Percentiles rank a stretch among this genome's conserved stretches.
Conservation (phyloP, 805 yeast genomes). For the Metschnikowia matae region DNA sequence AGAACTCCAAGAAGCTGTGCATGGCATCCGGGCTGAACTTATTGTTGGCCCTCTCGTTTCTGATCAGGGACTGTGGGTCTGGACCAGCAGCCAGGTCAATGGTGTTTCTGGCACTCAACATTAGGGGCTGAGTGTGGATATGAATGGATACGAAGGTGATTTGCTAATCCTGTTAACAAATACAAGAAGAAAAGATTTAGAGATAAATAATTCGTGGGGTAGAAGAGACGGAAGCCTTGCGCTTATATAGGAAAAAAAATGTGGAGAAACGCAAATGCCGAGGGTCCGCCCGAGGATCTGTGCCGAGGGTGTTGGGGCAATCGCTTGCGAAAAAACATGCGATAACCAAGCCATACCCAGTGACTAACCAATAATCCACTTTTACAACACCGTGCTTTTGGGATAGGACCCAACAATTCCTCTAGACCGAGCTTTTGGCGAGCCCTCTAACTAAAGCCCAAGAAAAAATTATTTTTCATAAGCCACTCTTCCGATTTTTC, state of each 20-base stretch:
- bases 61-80: conserved; percentile 20
- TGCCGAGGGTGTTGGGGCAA: conserved; percentile 2
- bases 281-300: neutral
- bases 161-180: conserved; percentile 4
- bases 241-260: conserved; percentile 4
- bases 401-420: too few relatives aligned
- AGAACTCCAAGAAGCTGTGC: conserved; percentile 25
- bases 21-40: conserved; percentile 20
- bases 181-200: neutral
- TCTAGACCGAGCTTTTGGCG: too few relatives aligned
- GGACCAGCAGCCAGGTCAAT: conserved; percentile 20
- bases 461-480: too few relatives aligned
- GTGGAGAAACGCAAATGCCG: conserved; percentile 6
- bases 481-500: too few relatives aligned
- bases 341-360: neutral
- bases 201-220: neutral
- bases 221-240: neutral
- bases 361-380: too few relatives aligned
- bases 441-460: too few relatives aligned
- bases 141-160: neutral
- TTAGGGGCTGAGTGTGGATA: neutral
- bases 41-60: conserved; percentile 18
- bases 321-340: conserved; percentile 5
- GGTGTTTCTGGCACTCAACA: conserved; percentile 14
- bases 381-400: too few relatives aligned